Percentiles rank a stretch among this genome's conserved stretches.
Evolutionary conservation across 257 asterid species (phyloP).

Genomic region (Cinchona pubescens): DNA sequence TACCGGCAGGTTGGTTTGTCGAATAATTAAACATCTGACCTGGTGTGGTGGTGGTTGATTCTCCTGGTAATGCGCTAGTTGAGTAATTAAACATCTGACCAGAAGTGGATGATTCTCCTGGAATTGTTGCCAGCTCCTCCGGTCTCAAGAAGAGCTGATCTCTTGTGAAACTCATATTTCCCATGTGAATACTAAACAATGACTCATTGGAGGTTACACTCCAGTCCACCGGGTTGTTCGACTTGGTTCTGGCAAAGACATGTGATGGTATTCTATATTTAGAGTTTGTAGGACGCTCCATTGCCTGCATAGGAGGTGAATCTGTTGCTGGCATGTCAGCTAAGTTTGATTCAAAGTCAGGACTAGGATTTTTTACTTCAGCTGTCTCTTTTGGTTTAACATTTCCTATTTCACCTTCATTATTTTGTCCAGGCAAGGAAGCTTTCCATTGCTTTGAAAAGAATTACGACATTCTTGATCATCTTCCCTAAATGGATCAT

Average conservation of each 20-base stretch:
- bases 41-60: conserved; percentile 2
- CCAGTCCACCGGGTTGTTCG: conserved; percentile 46
- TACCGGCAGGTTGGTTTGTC: neutral
- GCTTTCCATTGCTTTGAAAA: conserved; percentile 7
- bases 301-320: conserved; percentile 39
- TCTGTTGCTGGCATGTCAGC: conserved; percentile 16
- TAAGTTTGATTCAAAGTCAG: neutral
- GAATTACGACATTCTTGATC: neutral
- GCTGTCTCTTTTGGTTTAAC: neutral
- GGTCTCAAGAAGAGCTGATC: conserved; percentile 27
- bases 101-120: conserved; percentile 19
- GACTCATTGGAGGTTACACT: conserved; percentile 58
- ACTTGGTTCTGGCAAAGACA: conserved; percentile 35
- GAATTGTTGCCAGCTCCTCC: conserved; percentile 26
- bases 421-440: conserved; percentile 6
- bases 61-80: neutral
- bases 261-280: conserved; percentile 42
- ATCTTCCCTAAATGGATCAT: conserved; percentile 6
- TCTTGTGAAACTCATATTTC: conserved; percentile 47
- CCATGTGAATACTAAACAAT: conserved; percentile 53
- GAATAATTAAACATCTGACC: conserved; percentile 4
- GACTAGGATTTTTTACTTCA: neutral
- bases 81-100: conserved; percentile 37
- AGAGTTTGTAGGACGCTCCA: conserved; percentile 28
- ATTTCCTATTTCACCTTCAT: neutral